Percentiles rank a stretch among this genome's conserved stretches.
These are phyloP conservation scores for Microglena sp. DNA, from an alignment of 139 green algal species.

Conservation along the genomic window DNA sequence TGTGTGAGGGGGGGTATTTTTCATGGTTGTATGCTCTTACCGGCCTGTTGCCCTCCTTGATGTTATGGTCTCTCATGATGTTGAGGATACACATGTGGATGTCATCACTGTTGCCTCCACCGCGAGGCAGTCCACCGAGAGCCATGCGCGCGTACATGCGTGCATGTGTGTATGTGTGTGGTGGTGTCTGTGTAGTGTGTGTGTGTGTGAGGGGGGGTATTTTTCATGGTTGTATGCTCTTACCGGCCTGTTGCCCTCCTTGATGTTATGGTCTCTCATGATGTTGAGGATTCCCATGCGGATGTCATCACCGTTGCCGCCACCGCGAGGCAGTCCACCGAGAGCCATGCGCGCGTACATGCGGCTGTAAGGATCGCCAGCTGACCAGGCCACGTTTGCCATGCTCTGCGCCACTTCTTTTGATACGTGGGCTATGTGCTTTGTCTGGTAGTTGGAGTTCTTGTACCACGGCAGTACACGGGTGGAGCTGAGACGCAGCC, in stretches of 20 bases:
- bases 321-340: constrained; percentile 67
- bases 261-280: constrained; percentile 83
- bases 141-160: constrained; percentile 58
- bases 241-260: constrained; percentile 66
- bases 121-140: constrained; percentile 63
- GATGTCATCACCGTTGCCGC: constrained; percentile 84
- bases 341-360: constrained; percentile 58
- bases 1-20: no score
- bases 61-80: constrained; percentile 85
- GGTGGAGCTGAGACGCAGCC: constrained; percentile 64
- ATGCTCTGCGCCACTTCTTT: constrained; percentile 65
- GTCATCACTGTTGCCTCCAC: constrained; percentile 81
- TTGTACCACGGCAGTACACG: constrained; percentile 71
- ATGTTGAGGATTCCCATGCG: constrained; percentile 88
- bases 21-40: no score
- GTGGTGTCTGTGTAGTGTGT: no score
- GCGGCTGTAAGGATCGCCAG: constrained; percentile 38
- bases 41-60: constrained; percentile 70
- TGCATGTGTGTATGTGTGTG: no score
- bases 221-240: no score
- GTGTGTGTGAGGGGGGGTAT: no score
- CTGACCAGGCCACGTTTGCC: constrained; percentile 25
- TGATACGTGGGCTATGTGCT: constrained; percentile 81
- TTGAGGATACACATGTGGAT: constrained; percentile 88
- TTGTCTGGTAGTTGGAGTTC: constrained; percentile 16